Evolutionary conservation across 1,284 basidiomycete genomes (phyloP).

Genomic region (Moesziomyces parantarcticus): DNA sequence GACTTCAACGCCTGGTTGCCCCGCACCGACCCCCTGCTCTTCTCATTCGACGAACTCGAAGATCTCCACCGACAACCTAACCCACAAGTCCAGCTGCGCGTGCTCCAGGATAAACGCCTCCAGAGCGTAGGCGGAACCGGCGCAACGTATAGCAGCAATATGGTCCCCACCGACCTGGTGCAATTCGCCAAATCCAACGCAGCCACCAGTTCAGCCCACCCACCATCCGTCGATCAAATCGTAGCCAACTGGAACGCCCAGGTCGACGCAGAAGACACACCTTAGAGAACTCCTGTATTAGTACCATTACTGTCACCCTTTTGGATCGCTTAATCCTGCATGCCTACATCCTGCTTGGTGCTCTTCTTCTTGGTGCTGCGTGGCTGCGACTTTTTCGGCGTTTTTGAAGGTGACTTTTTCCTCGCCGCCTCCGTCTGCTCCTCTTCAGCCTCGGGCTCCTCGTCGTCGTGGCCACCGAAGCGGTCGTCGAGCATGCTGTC

Average conservation of each 20-base stretch:
- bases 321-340: conserved; percentile 37
- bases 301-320: background rate
- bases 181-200: conserved; percentile 73
- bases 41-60: conserved; percentile 82
- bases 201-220: background rate
- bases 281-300: background rate
- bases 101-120: conserved; percentile 74
- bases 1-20: conserved; percentile 91
- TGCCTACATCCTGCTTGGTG: conserved; percentile 10
- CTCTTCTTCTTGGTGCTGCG: conserved; percentile 17
- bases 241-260: conserved; percentile 25
- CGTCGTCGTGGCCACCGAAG: background rate
- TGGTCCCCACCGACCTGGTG: conserved; percentile 89
- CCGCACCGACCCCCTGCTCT: conserved; percentile 86
- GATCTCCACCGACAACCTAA: conserved; percentile 58
- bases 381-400: conserved; percentile 14
- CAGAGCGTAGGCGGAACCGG: conserved; percentile 11
- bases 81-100: conserved; percentile 72
- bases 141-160: conserved; percentile 82
- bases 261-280: conserved; percentile 10
- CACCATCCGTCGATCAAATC: conserved; percentile 26
- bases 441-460: conserved; percentile 3
- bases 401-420: conserved; percentile 3
- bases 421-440: conserved; percentile 6
- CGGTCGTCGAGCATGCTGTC: conserved; percentile 1